Conservation (phyloP, 1,139 yeast species). For the Nakaseomyces glabratus region DNA sequence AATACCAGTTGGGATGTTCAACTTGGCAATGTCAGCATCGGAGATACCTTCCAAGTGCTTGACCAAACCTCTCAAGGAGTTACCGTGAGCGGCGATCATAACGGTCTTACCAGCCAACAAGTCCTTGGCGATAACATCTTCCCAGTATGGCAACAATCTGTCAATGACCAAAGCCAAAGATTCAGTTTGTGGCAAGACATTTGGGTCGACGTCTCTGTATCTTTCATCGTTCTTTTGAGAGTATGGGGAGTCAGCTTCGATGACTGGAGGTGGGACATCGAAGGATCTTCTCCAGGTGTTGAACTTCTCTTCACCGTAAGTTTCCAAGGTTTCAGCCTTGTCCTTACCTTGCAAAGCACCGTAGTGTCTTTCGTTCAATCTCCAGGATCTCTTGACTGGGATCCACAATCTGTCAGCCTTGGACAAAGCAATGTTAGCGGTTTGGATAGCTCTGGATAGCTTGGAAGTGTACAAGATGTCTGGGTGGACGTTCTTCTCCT, state of each 20-base stretch:
- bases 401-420: conserved; percentile 83
- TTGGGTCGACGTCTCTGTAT: conserved; percentile 75
- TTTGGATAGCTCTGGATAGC: conserved; percentile 93
- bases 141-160: conserved; percentile 97
- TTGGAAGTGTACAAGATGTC: conserved; percentile 87
- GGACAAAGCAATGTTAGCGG: conserved; percentile 91
- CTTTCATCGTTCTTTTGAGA: conserved; percentile 82
- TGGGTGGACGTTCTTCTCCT: conserved; percentile 77
- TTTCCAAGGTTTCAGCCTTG: conserved; percentile 85
- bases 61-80: conserved; percentile 94
- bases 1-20: conserved; percentile 98
- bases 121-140: conserved; percentile 82
- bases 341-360: conserved; percentile 99
- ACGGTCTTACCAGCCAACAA: conserved; percentile 84
- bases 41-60: conserved; percentile 94
- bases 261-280: conserved; percentile 92
- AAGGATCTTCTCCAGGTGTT: conserved; percentile 97
- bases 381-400: conserved; percentile 94
- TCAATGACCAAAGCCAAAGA: conserved; percentile 91
- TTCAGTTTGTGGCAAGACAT: conserved; percentile 86
- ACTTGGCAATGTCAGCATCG: conserved; percentile 83
- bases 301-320: conserved; percentile 88
- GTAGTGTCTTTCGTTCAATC: conserved; percentile 97
- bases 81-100: conserved; percentile 94
- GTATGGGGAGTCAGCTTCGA: conserved; percentile 68